Conservation (phyloP, 1,284 basidiomycete genomes). For the Anthracocystis panici-leucophaei region DNA sequence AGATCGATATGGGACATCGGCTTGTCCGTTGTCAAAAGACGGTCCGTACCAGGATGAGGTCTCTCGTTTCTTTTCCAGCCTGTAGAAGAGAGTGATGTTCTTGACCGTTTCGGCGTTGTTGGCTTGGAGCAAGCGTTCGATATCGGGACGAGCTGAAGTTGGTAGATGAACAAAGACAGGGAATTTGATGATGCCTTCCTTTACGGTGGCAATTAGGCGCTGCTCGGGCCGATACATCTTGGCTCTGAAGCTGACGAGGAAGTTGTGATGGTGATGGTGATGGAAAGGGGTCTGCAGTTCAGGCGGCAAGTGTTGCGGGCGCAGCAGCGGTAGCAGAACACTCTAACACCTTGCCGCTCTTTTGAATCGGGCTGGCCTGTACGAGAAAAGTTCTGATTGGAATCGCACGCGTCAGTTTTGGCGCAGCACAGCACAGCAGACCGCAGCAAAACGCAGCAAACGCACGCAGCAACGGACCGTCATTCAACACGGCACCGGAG, state of each 20-base stretch:
- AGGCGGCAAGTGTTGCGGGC: slow-evolving; percentile 1
- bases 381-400: slow-evolving; percentile 1
- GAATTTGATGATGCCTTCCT: slow-evolving; percentile 4
- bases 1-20: not conserved
- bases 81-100: not conserved
- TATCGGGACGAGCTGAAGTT: slow-evolving; percentile 14
- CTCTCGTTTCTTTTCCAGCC: no score
- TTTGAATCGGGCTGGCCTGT: slow-evolving; percentile 12
- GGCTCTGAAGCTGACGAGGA: not conserved
- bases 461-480: slow-evolving; percentile 3
- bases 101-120: slow-evolving; percentile 17
- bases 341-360: not conserved
- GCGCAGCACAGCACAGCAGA: slow-evolving; percentile 8
- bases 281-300: no score
- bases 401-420: not conserved
- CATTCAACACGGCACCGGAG: slow-evolving; percentile 10
- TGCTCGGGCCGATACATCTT: slow-evolving; percentile 2
- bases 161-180: slow-evolving; percentile 32
- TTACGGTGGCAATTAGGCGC: not conserved
- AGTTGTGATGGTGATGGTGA: slow-evolving; percentile 3
- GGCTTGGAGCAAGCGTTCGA: not conserved
- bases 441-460: slow-evolving; percentile 1
- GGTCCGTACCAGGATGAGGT: not conserved
- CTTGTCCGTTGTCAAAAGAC: no score
- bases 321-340: not conserved